A percentile compares a stretch with the other conserved stretches of the same genome.
These are phyloP conservation scores for Nidularia pulvinata DNA, from an alignment of 768 basidiomycete species.

Conservation along the genomic window DNA sequence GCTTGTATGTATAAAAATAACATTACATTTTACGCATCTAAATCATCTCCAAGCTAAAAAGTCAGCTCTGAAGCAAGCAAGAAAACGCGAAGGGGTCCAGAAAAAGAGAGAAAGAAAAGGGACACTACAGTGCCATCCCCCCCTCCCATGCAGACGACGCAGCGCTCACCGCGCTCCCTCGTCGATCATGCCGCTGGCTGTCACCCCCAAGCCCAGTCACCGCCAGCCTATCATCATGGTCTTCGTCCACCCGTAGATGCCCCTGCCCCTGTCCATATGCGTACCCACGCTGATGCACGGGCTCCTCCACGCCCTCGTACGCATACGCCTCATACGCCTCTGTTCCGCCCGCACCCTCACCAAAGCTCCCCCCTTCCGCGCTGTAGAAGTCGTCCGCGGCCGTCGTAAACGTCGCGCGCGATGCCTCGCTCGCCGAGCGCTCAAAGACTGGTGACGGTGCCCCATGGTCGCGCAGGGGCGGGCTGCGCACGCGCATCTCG, in stretches of 20 bases:
- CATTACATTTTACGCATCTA: too few relatives aligned
- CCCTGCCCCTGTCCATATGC: constrained; percentile 9
- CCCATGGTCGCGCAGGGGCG: constrained; percentile 3
- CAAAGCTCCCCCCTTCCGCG: constrained; percentile 16
- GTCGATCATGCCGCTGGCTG: constrained; percentile 17
- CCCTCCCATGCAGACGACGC: constrained; percentile 31
- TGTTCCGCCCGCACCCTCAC: constrained; percentile 4
- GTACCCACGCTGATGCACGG: background rate
- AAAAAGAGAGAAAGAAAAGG: background rate
- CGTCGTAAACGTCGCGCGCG: constrained; percentile 39
- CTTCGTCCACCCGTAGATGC: constrained; percentile 12
- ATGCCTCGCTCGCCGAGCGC: constrained; percentile 33
- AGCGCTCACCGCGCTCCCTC: constrained; percentile 13
- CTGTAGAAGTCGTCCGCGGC: constrained; percentile 41
- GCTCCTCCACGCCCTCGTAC: constrained; percentile 3
- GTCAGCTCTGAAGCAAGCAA: too few relatives aligned
- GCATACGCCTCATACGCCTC: background rate
- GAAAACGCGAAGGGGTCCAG: too few relatives aligned
- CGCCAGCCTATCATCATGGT: constrained; percentile 17
- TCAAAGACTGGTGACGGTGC: constrained; percentile 10
- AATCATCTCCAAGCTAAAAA: too few relatives aligned
- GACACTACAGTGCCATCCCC: constrained; percentile 36
- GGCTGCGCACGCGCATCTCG: constrained; percentile 37
- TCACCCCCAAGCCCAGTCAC: background rate
- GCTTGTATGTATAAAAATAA: too few relatives aligned